A percentile compares a stretch with the other conserved stretches of the same genome.
These are phyloP conservation scores for Corrigiola litoralis DNA, from an alignment of 179 eudicot species.

Conservation along the genomic window DNA sequence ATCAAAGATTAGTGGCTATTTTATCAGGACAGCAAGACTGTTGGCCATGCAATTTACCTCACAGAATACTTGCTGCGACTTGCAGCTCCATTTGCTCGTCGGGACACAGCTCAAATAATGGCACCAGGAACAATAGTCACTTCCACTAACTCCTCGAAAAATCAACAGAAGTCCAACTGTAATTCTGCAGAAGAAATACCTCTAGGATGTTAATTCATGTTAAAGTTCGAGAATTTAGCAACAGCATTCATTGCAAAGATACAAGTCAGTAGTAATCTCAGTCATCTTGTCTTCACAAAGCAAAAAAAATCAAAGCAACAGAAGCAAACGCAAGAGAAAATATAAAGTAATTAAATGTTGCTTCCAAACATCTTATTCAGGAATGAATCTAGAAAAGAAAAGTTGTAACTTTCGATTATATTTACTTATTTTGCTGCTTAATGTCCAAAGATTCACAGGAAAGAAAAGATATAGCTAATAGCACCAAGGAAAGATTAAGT, in stretches of 20 bases:
- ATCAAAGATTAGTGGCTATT: not conserved
- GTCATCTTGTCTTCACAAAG: not conserved
- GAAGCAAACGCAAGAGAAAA: not conserved
- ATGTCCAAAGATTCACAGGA: too few species aligned
- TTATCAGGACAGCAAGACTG: not conserved
- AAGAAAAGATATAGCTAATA: too few species aligned
- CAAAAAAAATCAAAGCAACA: not conserved
- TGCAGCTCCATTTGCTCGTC: constrained; percentile 63
- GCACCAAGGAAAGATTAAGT: too few species aligned
- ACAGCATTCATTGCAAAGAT: not conserved
- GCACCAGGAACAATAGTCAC: constrained; percentile 70
- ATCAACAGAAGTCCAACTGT: constrained; percentile 35
- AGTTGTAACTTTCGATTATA: not conserved
- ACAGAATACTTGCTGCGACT: constrained; percentile 31
- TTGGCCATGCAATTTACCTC: constrained; percentile 21
- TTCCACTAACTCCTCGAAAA: constrained; percentile 49
- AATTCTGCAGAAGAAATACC: constrained; percentile 30
- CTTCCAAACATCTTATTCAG: not conserved
- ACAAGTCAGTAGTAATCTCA: not conserved
- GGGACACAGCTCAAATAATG: constrained; percentile 68
- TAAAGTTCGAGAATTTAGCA: not conserved
- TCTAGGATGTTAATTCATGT: not conserved
- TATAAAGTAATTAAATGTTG: not conserved
- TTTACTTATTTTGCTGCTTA: too few species aligned
- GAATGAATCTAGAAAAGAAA: not conserved